Evolutionary conservation across 352 stramenopile genomes (phyloP), one percentile per base, ranked within the genome.

Genomic region (Thalassiosira livingstoniorum): DNA sequence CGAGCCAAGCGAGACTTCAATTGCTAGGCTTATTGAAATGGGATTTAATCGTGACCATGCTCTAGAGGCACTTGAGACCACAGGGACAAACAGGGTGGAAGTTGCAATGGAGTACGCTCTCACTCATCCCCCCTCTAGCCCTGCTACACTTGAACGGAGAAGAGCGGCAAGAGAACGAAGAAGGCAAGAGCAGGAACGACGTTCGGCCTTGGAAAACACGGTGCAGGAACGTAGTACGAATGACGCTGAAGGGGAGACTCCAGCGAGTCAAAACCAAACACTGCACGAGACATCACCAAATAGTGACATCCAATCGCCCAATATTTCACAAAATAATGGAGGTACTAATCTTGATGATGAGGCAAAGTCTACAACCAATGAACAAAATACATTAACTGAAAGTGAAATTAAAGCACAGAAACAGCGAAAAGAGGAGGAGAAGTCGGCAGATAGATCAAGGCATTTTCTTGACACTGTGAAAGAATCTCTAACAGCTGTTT

Each of bases 91-190:
- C 29, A 18, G 96, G 63, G 89, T 98, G 1, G 97, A 99, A 78
- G 80, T 98, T 43, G 97, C 95, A 0, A 98, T 98, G 96, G 97
- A 99, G 78, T 99, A 97, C 92, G 95, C 98, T 32, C 72, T 99
- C 23, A 91, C 93, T 42, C 94, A 99, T 86, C 96, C 96, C 31
- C 87, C 92, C 32, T 87, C 90, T n/a, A 86, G 64, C 61, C 82
- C 84, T 39, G 75, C 43, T 13, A 90, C 81, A 18, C 61, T 82
- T 34, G 83, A 87, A 77, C 71, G 84, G 29, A 82, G 89, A 75
- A 85, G 82, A 68, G 71, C 60, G 23, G 80, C 79, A 62, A 25
- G 83, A 54, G 78, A 88, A 35, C 13, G 76, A 62, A 79, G 69
- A 34, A 61, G 71, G 27, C 15, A 47, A 57, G 57, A 75, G 32